These are phyloP conservation scores for Talaromyces nanjingensis DNA, from an alignment of 495 filamentous ascomycete species.

Conservation along the genomic window DNA sequence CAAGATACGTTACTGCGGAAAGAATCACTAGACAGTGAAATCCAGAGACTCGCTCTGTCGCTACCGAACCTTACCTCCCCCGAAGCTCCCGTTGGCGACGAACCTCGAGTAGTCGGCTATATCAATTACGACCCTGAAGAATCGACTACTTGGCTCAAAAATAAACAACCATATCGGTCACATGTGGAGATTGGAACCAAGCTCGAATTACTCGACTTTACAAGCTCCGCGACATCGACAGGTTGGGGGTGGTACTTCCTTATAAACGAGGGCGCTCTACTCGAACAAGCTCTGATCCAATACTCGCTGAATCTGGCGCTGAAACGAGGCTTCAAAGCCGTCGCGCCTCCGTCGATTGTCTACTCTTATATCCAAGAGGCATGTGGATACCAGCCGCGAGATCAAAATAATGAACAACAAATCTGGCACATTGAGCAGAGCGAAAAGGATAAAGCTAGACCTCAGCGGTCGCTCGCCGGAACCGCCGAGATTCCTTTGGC, in stretches of 20 bases:
- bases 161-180: conserved; percentile 46
- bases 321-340: conserved; percentile 63
- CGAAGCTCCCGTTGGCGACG: conserved; percentile 64
- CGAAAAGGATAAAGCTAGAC: conserved; percentile 53
- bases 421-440: conserved; percentile 70
- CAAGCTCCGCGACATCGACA: conserved; percentile 63
- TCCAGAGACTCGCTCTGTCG: conserved; percentile 65
- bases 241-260: conserved; percentile 99
- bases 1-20: conserved; percentile 53
- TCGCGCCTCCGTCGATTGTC: conserved; percentile 81
- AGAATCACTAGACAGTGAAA: conserved; percentile 51
- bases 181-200: conserved; percentile 81
- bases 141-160: conserved; percentile 34
- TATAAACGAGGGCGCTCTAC: conserved; percentile 75
- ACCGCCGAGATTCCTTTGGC: conserved; percentile 95
- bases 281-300: conserved; percentile 88
- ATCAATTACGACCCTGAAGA: conserved; percentile 68
- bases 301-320: conserved; percentile 69
- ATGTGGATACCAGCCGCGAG: conserved; percentile 89
- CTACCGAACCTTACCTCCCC: conserved; percentile 81
- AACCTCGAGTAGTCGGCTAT: conserved; percentile 53
- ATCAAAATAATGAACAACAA: conserved; percentile 85
- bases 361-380: conserved; percentile 86
- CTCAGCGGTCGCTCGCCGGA: conserved; percentile 66
- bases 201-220: conserved; percentile 79